These are phyloP conservation scores for Camelina laxa DNA, from an alignment of 345 rosid genomes.

Conservation along the genomic window DNA sequence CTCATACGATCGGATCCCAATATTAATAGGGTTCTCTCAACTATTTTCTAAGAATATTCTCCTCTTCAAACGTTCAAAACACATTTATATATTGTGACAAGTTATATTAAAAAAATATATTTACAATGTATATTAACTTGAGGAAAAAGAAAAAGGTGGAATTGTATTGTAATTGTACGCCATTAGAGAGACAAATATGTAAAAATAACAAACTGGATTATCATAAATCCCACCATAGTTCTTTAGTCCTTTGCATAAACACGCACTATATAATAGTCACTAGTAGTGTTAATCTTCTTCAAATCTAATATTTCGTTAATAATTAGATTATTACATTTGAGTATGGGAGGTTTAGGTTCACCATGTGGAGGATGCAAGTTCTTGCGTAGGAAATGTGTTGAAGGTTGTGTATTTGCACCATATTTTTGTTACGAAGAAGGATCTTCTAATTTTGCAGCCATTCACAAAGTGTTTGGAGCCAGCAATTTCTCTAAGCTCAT, in stretches of 20 bases:
- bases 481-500: constrained; percentile 93
- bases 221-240: constrained; percentile 56
- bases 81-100: background rate
- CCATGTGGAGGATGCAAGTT: constrained; percentile 99
- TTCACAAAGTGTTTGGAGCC: constrained; percentile 95
- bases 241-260: background rate
- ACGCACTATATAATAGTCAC: constrained; percentile 32
- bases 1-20: constrained; percentile 32
- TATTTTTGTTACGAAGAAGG: constrained; percentile 96
- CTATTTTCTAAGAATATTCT: constrained; percentile 18
- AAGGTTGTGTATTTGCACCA: constrained; percentile 96
- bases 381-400: constrained; percentile 88
- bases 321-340: constrained; percentile 13
- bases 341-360: constrained; percentile 70
- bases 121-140: constrained; percentile 26
- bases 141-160: constrained; percentile 43
- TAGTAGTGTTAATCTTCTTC: constrained; percentile 19
- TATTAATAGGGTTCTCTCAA: constrained; percentile 24
- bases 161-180: constrained; percentile 68
- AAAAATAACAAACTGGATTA: constrained; percentile 53
- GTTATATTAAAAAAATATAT: background rate
- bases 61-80: constrained; percentile 17
- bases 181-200: constrained; percentile 68
- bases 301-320: background rate
- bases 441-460: constrained; percentile 82